Evolutionary conservation across 2,329 filamentous ascomycete species (phyloP), one percentile per base, ranked within the genome.

Genomic region (Aspergillus flavus): DNA sequence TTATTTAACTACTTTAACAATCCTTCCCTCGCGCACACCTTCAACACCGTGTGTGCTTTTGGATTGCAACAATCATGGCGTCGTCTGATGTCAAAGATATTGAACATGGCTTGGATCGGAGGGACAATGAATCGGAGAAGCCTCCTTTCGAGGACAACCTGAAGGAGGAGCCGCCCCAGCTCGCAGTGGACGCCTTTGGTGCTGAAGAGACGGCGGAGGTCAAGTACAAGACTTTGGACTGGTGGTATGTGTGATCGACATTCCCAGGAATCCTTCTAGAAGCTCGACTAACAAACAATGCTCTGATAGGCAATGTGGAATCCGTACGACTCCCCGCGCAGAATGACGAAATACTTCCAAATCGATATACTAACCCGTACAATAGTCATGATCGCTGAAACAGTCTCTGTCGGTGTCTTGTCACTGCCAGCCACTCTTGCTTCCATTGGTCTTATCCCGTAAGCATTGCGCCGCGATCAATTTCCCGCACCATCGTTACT

Each of bases 391-490:
- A 80, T 86, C 34, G 84, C 84, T 4, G 85, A 86, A 69, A 85
- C 83, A 16, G 82, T 86, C 36, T 85, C 83, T 12, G 77, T 87
- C 1, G 85, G 85, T 19, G 83, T 86, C 16, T 78, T 87, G 10
- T 83, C 83, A 1, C 75, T 87, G 4, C 85, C 85, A 0, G 77
- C 81, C 39, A 82, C 82, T 4, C 77, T 86, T 26, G 80, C 83
- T 0, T 73, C 76, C 2, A 71, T 87, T 43, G 85, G 85, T 4
- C 73, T 87, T 62, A 77, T 86, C 19, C 83, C 84, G 73, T 78
- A 73, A 59, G 75, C 73, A n/a, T 12, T 30, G 41, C 28, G n/a
- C 12, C 34, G 10, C 41, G 10, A 16, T 21, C 41, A 3, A 12
- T 6, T 26, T 11, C 30, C 4, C 6, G 12, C 45, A 16, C 45